Evolutionary conservation across 202 grass and related monocot species (phyloP), one percentile per base, ranked within the genome.

Genomic region (Zoysia matrella): DNA sequence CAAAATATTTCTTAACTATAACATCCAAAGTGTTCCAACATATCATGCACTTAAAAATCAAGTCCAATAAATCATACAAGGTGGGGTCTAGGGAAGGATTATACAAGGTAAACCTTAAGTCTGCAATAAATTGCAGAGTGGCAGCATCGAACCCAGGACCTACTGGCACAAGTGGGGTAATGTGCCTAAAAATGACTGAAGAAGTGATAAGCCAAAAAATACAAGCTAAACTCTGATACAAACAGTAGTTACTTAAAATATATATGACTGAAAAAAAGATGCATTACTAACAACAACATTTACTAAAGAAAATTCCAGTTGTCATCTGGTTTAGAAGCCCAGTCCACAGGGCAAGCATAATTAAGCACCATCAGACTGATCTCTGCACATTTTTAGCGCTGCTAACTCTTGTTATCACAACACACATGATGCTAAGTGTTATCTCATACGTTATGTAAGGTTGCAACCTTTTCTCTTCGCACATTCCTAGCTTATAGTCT

Each of bases 1-100:
- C 51, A 74, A 52, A 69, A 60, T 36, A 77, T 82, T 77, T 52
- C 72, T 85, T 81, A 72, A 73, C 77, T 69, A 68, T 54, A 52
- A 68, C 6, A 78, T 78, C 16, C 8, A 40, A 50, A 4, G 49
- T 73, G 14, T 68, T 76, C 52, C 66, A 76, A 75, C 0, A 46
- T 22, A 81, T 48, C 65, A 60, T 51, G 52, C 30, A 36, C 30
- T 36, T 36, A 36, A 36, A 36, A 36, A 36, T 57, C 14, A 47
- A 42, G 18, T 12, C 30, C 30, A 36, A 36, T 36, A 36, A 36
- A 36, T 36, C 30, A 36, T 36, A 36, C 30, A 36, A 36, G 30
- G 30, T 36, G 30, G 30, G 30, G 30, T 36, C 30, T 36, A 36
- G 30, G 30, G 30, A 36, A 36, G 30, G 30, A 36, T 36, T 36